Conservation (phyloP, 352 stramenopile species). For the Phytophthora podocarpi region DNA sequence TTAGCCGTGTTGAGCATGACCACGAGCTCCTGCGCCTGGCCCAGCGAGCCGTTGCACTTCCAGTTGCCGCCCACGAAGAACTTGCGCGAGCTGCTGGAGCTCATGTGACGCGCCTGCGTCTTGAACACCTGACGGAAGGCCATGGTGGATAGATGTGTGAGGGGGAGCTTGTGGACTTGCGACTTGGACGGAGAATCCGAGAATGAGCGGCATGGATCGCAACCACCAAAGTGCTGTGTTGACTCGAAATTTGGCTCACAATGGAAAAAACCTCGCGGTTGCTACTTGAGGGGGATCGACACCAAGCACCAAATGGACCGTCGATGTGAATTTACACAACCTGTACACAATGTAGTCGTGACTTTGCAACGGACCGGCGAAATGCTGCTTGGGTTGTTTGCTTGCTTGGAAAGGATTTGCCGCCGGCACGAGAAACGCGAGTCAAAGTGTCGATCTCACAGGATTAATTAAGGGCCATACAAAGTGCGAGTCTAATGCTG, state of each 20-base stretch:
- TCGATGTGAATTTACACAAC: background rate
- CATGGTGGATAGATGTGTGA: conserved; percentile 43
- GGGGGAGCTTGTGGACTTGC: conserved; percentile 23
- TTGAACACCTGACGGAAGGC: conserved; percentile 51
- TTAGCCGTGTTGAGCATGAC: conserved; percentile 85
- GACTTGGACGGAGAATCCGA: conserved; percentile 47
- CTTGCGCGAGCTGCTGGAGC: conserved; percentile 82
- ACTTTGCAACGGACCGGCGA: conserved; percentile 5
- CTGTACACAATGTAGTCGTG: conserved; percentile 2
- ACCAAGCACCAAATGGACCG: conserved; percentile 17
- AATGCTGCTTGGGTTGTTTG: conserved; percentile 19
- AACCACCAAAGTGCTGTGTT: conserved; percentile 2
- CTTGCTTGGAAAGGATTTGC: conserved; percentile 34
- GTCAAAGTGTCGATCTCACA: conserved; percentile 12
- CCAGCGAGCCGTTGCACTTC: conserved; percentile 95
- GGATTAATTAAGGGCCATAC: conserved; percentile 14
- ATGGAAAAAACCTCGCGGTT: conserved; percentile 21
- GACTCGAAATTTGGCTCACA: background rate
- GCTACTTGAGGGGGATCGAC: conserved; percentile 8
- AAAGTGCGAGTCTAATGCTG: conserved; percentile 10
- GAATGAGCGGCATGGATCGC: conserved; percentile 34
- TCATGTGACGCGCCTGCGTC: conserved; percentile 66
- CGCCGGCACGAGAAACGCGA: conserved; percentile 10
- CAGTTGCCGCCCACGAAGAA: conserved; percentile 99
- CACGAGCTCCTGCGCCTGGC: conserved; percentile 72